Evolutionary conservation across 352 stramenopile species (phyloP), one percentile per base, ranked within the genome.

Genomic region (Hyaloperonospora brassicae): DNA sequence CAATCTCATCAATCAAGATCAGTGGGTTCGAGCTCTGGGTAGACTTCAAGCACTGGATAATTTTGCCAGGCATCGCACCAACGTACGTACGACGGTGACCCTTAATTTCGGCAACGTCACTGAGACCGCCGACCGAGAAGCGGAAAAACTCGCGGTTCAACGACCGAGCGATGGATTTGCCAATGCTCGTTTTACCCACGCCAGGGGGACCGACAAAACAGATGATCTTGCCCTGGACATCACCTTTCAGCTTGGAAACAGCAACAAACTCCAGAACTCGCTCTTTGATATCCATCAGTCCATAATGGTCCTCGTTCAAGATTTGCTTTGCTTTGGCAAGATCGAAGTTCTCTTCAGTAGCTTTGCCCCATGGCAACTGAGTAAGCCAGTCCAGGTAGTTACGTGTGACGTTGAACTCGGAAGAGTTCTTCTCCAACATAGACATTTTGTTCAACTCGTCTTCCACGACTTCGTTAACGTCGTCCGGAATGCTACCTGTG

Each of bases 321-420:
- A 98, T 89, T 57, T 89, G 67, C 66, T 95, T 87, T 5, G 95
- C 96, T 53, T 89, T 86, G 0, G 75, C 68, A 12, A 99, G 77
- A 66, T 99, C 95, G 68, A 99, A 98, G 50, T 98, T 98, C 58
- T 99, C 96, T 45, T 96, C 73, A 0, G 87, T 97, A 13, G 85
- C 70, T 48, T 97, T 86, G n/a, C 93, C 95, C 96, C 96, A 99
- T 11, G 97, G 97, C 38, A 99, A 77, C 35, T 89, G 81, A 10
- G 92, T 98, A 8, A 99, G 81, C 97, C 96, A 99, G 73, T 99
- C 96, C 34, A 99, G 64, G 61, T 99, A 99, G 60, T 95, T 98
- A 30, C 95, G 83, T 2, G 96, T 99, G 4, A 98, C 92, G 49
- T 98, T 98, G 68, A 98, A 99, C 68, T 99, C 97, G 0, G 90